Evolutionary conservation across 2,329 filamentous ascomycete genomes (phyloP).

Genomic region (Xylaria digitata): DNA sequence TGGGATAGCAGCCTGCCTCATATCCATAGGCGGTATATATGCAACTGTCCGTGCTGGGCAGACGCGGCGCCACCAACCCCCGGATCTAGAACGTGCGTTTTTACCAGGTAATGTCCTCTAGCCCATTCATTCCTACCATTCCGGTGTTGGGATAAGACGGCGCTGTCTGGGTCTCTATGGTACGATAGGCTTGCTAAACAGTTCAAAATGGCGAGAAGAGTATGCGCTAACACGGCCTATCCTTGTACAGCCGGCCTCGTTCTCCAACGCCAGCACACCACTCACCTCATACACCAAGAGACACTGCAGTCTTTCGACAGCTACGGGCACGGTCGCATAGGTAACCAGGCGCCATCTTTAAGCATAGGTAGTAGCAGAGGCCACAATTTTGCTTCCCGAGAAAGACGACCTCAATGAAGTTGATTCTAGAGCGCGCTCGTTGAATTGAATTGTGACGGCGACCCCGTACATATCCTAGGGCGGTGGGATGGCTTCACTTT

Average conservation of each 20-base stretch:
- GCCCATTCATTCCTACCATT: background rate
- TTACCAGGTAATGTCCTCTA: background rate
- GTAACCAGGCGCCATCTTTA: background rate
- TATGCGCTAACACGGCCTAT: background rate
- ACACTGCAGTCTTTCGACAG: background rate
- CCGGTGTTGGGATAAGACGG: background rate
- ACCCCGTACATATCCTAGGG: too few species aligned
- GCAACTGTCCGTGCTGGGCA: conserved; percentile 2
- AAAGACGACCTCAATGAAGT: background rate
- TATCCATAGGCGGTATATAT: conserved; percentile 1
- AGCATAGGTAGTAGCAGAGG: background rate
- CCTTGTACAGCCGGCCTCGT: background rate
- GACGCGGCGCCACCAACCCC: background rate
- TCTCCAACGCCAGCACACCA: background rate
- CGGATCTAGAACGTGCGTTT: background rate
- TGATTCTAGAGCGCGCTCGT: background rate
- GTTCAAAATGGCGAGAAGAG: background rate
- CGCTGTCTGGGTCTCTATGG: background rate
- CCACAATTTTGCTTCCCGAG: background rate
- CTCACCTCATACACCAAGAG: conserved; percentile 3
- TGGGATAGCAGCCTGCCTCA: conserved; percentile 4
- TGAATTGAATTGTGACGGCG: background rate
- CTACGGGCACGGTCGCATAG: background rate
- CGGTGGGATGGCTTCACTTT: too few species aligned
- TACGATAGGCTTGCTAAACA: background rate